A percentile compares a stretch with the other conserved stretches of the same genome.
Evolutionary conservation across 345 rosid genomes (phyloP).

Genomic region (Boechera retrofracta): DNA sequence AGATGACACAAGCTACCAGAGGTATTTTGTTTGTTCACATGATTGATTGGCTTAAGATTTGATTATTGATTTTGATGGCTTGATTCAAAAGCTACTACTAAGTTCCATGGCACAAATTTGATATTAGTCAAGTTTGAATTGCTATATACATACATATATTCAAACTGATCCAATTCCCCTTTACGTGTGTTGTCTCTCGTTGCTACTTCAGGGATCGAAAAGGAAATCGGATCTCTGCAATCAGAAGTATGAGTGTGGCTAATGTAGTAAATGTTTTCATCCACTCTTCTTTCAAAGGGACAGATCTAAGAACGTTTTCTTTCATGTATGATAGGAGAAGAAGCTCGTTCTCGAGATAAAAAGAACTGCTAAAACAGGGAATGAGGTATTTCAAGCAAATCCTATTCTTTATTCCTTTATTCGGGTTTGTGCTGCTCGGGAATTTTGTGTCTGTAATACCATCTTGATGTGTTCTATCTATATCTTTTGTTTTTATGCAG

Average conservation of each 20-base stretch:
- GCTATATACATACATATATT: background rate
- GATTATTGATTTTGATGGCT: conserved; percentile 1
- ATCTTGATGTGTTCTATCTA: background rate
- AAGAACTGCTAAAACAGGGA: conserved; percentile 90
- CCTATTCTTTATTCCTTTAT: background rate
- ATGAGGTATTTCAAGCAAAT: conserved; percentile 61
- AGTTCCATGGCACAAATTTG: background rate
- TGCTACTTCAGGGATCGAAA: conserved; percentile 72
- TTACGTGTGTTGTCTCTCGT: background rate
- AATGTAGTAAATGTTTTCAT: background rate
- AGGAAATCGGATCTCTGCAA: conserved; percentile 85
- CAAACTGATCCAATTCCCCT: conserved; percentile 6
- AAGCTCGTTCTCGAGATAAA: conserved; percentile 93
- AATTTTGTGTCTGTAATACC: background rate
- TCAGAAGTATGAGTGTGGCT: conserved; percentile 64
- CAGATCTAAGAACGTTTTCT: conserved; percentile 22
- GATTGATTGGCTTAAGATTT: background rate
- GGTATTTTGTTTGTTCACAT: conserved; percentile 50
- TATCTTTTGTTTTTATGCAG: conserved; percentile 48
- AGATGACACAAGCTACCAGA: conserved; percentile 90
- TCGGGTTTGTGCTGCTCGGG: background rate
- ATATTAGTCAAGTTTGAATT: background rate
- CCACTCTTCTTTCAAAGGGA: background rate
- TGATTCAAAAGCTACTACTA: background rate
- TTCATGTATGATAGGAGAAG: conserved; percentile 68